Evolutionary conservation across 257 asterid genomes (phyloP).

Genomic region (Solanum boliviense): DNA sequence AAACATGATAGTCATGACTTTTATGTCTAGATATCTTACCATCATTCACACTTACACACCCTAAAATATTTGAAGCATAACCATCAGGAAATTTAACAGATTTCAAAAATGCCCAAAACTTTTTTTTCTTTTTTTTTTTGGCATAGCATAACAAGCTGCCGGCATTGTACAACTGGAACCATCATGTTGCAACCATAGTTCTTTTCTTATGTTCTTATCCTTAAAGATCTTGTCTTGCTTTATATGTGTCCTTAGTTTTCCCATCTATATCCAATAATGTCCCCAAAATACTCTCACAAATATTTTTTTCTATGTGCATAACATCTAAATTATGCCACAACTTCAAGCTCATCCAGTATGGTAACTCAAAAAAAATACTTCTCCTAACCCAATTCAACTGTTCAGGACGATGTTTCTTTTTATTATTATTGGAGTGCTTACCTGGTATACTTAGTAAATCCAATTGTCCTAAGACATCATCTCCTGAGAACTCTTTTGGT

Average conservation of each 20-base stretch:
- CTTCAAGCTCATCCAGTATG: too few relatives aligned
- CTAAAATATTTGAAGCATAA: slow-evolving; percentile 2
- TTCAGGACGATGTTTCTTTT: too few relatives aligned
- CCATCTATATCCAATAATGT: neutral
- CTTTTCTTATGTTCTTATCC: neutral
- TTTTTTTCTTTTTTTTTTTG: too few relatives aligned
- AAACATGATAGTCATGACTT: neutral
- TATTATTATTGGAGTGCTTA: too few relatives aligned
- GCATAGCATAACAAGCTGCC: neutral
- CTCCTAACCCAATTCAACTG: too few relatives aligned
- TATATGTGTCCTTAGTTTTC: neutral
- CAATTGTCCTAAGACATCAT: neutral
- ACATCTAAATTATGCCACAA: too few relatives aligned
- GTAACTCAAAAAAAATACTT: too few relatives aligned
- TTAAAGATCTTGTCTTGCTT: neutral
- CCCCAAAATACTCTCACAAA: too few relatives aligned
- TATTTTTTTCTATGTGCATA: too few relatives aligned
- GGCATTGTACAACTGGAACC: too few relatives aligned
- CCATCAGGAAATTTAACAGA: slow-evolving; percentile 3
- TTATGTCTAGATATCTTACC: neutral
- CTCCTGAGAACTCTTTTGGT: neutral
- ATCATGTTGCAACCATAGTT: neutral
- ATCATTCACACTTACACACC: neutral
- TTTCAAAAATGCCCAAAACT: neutral
- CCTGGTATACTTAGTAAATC: neutral